Conservation (phyloP, 1,284 basidiomycete genomes). For the Tylopilus sp. region DNA sequence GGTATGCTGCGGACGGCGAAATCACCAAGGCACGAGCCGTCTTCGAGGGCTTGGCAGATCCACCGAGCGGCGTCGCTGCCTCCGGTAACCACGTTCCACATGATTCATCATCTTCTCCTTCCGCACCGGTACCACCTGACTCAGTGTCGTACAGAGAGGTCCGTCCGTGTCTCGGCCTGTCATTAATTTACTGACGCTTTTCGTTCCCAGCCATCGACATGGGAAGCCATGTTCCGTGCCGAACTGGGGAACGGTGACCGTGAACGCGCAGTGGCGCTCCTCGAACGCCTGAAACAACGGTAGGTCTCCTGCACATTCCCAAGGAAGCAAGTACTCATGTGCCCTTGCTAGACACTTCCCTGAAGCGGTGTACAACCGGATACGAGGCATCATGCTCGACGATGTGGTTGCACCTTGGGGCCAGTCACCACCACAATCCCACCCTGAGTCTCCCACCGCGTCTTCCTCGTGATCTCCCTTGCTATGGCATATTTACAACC, state of each 20-base stretch:
- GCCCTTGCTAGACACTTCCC: constrained; percentile 69
- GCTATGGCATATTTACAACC: neutral
- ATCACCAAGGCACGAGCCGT: constrained; percentile 78
- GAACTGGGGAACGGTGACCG: constrained; percentile 87
- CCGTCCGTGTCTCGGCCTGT: constrained; percentile 25
- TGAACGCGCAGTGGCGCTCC: constrained; percentile 75
- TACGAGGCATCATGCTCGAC: constrained; percentile 72
- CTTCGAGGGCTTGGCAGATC: constrained; percentile 92
- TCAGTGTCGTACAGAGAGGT: constrained; percentile 92
- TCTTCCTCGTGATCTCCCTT: constrained; percentile 6
- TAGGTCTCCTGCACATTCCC: constrained; percentile 44
- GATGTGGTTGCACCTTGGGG: constrained; percentile 53
- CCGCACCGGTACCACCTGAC: constrained; percentile 42
- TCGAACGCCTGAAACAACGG: constrained; percentile 84
- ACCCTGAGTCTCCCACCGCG: constrained; percentile 17
- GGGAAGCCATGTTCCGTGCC: constrained; percentile 95
- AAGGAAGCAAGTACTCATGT: constrained; percentile 2
- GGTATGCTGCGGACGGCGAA: constrained; percentile 57
- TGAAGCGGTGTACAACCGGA: constrained; percentile 74
- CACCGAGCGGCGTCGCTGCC: constrained; percentile 88
- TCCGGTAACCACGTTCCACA: constrained; percentile 88
- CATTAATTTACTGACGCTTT: constrained; percentile 6
- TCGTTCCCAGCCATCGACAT: constrained; percentile 77
- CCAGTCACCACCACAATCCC: constrained; percentile 26
- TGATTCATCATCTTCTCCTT: constrained; percentile 47